Evolutionary conservation across 768 basidiomycete genomes (phyloP).

Genomic region (Podaxis sp.): DNA sequence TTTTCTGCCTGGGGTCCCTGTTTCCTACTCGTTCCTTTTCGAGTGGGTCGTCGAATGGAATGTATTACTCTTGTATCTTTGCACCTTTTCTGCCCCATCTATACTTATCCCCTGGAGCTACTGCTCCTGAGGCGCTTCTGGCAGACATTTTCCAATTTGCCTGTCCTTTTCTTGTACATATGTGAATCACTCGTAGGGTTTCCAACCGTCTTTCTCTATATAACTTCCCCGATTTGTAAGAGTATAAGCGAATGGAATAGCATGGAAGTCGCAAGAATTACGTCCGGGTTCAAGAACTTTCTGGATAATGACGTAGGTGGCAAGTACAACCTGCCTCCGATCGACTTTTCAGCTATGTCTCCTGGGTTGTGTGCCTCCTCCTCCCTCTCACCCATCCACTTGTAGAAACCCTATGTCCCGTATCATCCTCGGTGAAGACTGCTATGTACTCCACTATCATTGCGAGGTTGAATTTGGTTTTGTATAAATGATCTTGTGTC

Average conservation of each 20-base stretch:
- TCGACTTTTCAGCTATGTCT: too few relatives aligned
- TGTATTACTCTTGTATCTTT: slow-evolving; percentile 7
- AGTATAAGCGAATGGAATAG: neutral
- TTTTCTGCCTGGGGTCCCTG: neutral
- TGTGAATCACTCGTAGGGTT: neutral
- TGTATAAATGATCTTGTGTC: too few relatives aligned
- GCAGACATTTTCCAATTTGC: neutral
- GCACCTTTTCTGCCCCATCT: slow-evolving; percentile 2
- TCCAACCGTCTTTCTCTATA: neutral
- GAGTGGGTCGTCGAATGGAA: slow-evolving; percentile 1
- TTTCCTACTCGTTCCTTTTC: neutral
- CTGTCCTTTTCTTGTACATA: neutral
- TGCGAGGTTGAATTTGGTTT: too few relatives aligned
- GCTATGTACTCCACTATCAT: too few relatives aligned
- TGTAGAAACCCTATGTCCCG: too few relatives aligned
- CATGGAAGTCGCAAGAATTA: neutral
- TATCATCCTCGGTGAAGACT: too few relatives aligned
- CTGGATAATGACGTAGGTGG: neutral
- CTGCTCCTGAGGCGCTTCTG: neutral
- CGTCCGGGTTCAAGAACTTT: neutral
- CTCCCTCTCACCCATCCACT: too few relatives aligned
- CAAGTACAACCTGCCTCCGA: too few relatives aligned
- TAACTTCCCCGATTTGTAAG: neutral
- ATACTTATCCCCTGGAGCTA: neutral
- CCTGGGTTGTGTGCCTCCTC: too few relatives aligned